Evolutionary conservation across 106 monocot genomes (phyloP).

Genomic region (Triglochin maritima): DNA sequence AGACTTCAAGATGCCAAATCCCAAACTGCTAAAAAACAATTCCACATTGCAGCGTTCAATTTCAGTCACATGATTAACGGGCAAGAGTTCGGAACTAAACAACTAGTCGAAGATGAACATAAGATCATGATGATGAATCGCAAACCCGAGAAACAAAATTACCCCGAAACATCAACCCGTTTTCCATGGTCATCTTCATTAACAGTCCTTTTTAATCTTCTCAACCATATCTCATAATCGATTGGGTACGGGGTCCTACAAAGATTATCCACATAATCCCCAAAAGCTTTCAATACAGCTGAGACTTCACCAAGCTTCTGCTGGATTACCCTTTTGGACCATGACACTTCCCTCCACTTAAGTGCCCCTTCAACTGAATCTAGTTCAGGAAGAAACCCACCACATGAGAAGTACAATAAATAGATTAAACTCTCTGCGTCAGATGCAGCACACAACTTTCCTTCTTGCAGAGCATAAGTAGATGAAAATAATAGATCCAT

Average conservation of each 20-base stretch:
- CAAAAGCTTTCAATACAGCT: constrained; percentile 91
- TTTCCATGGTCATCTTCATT: constrained; percentile 85
- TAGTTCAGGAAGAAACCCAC: constrained; percentile 60
- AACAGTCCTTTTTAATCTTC: constrained; percentile 58
- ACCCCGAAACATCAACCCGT: constrained; percentile 34
- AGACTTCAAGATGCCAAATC: too few relatives aligned
- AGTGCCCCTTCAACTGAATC: constrained; percentile 90
- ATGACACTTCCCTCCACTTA: constrained; percentile 81
- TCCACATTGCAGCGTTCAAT: too few relatives aligned
- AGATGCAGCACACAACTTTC: constrained; percentile 74
- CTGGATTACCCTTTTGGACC: constrained; percentile 79
- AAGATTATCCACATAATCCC: constrained; percentile 93
- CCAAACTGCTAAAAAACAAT: too few relatives aligned
- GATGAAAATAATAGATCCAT: constrained; percentile 89
- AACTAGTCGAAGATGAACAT: neutral
- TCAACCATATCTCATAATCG: constrained; percentile 92
- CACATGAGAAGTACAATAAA: constrained; percentile 68
- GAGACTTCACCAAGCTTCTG: constrained; percentile 89
- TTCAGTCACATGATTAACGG: neutral
- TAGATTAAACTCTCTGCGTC: constrained; percentile 95
- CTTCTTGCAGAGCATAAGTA: constrained; percentile 80
- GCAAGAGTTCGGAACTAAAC: neutral
- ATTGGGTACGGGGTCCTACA: constrained; percentile 90
- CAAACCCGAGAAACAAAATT: neutral
- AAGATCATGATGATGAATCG: neutral